Evolutionary conservation across 2,329 filamentous ascomycete genomes (phyloP).

Genomic region (Paraphaeosphaeria sporulosa): DNA sequence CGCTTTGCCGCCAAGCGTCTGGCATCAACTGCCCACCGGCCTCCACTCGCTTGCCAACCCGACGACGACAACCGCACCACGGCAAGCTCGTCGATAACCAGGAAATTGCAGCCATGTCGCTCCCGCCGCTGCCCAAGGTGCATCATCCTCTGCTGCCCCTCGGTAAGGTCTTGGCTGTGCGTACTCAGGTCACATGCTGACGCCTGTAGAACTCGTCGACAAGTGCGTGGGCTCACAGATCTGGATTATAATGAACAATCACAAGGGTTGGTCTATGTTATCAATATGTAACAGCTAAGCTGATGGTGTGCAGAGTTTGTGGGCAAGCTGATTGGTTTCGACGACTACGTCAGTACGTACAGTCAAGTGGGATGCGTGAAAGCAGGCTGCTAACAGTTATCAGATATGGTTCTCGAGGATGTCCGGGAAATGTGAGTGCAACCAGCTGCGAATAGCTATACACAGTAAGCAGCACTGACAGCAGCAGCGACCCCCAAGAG

Average conservation of each 20-base stretch:
- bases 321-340: constrained; percentile 92
- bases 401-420: constrained; percentile 98
- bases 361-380: neutral
- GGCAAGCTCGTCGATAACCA: neutral
- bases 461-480: constrained; percentile 18
- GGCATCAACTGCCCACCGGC: neutral
- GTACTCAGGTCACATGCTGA: constrained; percentile 23
- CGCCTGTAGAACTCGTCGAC: constrained; percentile 87
- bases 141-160: constrained; percentile 35
- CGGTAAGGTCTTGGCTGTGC: constrained; percentile 23
- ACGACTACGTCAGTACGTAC: constrained; percentile 98
- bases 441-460: neutral
- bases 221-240: constrained; percentile 98
- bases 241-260: constrained; percentile 99
- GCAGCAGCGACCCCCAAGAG: constrained; percentile 80
- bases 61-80: neutral
- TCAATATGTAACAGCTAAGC: neutral
- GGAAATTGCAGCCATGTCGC: constrained; percentile 26
- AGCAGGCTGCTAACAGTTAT: constrained; percentile 5
- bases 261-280: constrained; percentile 74
- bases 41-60: neutral
- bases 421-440: constrained; percentile 88
- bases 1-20: constrained; percentile 10
- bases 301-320: constrained; percentile 76
- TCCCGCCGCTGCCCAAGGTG: constrained; percentile 28